Percentiles rank a stretch among this genome's conserved stretches.
These are phyloP conservation scores for Tephrocybe rancida DNA, from an alignment of 768 basidiomycete genomes.

Conservation along the genomic window DNA sequence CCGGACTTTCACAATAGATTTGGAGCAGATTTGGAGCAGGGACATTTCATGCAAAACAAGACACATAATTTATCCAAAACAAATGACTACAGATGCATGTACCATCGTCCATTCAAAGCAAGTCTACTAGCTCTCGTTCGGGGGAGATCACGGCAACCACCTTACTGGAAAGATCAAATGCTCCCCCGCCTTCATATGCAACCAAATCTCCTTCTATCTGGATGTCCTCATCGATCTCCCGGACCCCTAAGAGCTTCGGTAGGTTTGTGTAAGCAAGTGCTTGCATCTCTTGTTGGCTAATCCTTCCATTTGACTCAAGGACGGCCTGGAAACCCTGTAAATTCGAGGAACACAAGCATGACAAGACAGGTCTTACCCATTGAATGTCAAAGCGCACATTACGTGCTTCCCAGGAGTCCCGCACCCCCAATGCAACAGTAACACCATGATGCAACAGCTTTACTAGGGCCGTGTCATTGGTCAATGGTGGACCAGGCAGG, in stretches of 20 bases:
- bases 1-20: neutral
- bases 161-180: slow-evolving; percentile 57
- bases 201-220: slow-evolving; percentile 53
- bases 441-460: slow-evolving; percentile 72
- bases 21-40: slow-evolving; percentile 29
- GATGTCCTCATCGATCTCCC: slow-evolving; percentile 39
- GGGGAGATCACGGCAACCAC: slow-evolving; percentile 59
- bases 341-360: neutral
- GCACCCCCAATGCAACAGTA: slow-evolving; percentile 73
- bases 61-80: slow-evolving; percentile 2
- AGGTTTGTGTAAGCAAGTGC: slow-evolving; percentile 49
- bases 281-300: slow-evolving; percentile 42
- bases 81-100: slow-evolving; percentile 10
- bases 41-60: slow-evolving; percentile 25
- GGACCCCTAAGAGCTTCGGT: slow-evolving; percentile 39
- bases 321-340: slow-evolving; percentile 34
- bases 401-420: slow-evolving; percentile 71
- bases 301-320: slow-evolving; percentile 47
- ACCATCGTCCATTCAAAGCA: slow-evolving; percentile 35
- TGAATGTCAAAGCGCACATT: slow-evolving; percentile 77
- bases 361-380: slow-evolving; percentile 58
- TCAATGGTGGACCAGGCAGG: slow-evolving; percentile 75
- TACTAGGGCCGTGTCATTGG: slow-evolving; percentile 61
- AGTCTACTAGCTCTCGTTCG: slow-evolving; percentile 50
- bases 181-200: slow-evolving; percentile 58